Evolutionary conservation across 2,329 filamentous ascomycete genomes (phyloP), one percentile per base, ranked within the genome.

Genomic region (Fusarium concolor): DNA sequence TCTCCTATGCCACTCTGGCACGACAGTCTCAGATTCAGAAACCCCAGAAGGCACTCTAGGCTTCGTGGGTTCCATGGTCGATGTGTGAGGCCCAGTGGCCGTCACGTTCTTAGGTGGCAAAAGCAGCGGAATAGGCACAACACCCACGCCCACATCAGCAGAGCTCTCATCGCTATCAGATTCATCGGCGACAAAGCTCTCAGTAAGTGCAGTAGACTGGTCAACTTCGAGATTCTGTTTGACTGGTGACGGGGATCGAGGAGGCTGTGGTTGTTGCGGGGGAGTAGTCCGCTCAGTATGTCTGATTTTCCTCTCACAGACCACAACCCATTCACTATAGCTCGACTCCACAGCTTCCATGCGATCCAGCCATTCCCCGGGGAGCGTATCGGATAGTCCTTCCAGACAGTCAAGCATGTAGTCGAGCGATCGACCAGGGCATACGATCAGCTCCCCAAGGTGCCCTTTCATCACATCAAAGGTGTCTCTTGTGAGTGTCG

Each of bases 381-480:
- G 96, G 11, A 99, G 82, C 0, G 91, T 93, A 74, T 99, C 96
- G 42, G 91, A 85, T 55, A 89, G 85, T 3, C 93, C 94, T 78
- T 98, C 96, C 3, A 98, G 84, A 31, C 88, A 86, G 78, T 99
- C 94, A 15, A 99, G 85, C 86, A 97, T 93, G 50, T 85, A 87
- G 77, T 99, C 96, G 64, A 98, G 84, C 38, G 89, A 86, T 46
- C 86, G 86, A 0, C 93, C 95, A 0, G 94, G 85, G 35, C 85
- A 85, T 15, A 87, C 83, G 33, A 97, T 88, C 69, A 91, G 92
- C 31, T 86, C 81, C 57, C 91, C 88, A 31, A 98, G 81, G 10
- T 89, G 83, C 4, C 78, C 76, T 64, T 87, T 89, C 76, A 91
- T 89, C n/a, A 86, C 78, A 5, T 84, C 80, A 58, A 87, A 87